Percentiles rank a stretch among this genome's conserved stretches.
Evolutionary conservation across 257 asterid genomes (phyloP).

Genomic region (Vinca minor): DNA sequence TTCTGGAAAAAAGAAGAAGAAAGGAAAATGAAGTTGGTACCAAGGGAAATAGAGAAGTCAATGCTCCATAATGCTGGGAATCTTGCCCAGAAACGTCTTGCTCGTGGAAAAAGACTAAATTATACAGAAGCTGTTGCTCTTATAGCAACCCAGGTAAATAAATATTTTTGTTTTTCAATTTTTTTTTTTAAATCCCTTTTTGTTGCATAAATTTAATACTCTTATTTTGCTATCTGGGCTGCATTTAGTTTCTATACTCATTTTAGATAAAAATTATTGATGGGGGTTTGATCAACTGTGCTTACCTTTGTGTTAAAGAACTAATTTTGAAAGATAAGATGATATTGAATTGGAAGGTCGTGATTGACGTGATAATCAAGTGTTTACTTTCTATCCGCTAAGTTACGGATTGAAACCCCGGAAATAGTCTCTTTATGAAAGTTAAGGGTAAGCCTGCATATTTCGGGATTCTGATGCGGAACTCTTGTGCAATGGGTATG

Average conservation of each 20-base stretch:
- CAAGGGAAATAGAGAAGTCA: constrained; percentile 81
- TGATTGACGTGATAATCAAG: too few relatives aligned
- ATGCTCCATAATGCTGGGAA: constrained; percentile 89
- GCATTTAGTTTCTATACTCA: not conserved
- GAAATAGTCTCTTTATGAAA: too few relatives aligned
- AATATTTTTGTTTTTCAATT: not conserved
- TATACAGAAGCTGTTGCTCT: constrained; percentile 80
- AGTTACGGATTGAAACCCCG: too few relatives aligned
- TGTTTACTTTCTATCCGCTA: too few relatives aligned
- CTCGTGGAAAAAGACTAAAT: constrained; percentile 82
- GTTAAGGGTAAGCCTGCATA: too few relatives aligned
- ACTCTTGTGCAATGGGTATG: too few relatives aligned
- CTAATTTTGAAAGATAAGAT: not conserved
- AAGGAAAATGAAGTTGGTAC: constrained; percentile 62
- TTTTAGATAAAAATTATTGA: not conserved
- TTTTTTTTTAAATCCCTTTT: not conserved
- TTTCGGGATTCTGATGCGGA: too few relatives aligned
- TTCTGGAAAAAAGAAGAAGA: not conserved
- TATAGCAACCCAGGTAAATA: constrained; percentile 30
- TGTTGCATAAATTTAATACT: too few relatives aligned
- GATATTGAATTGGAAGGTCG: not conserved
- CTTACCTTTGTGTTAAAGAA: not conserved
- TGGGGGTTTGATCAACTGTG: not conserved
- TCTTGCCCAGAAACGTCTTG: constrained; percentile 89
- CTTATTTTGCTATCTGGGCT: not conserved